Evolutionary conservation across 1,139 yeast species (phyloP), one percentile per base, ranked within the genome.

Genomic region (Candida pseudoviswanathii): DNA sequence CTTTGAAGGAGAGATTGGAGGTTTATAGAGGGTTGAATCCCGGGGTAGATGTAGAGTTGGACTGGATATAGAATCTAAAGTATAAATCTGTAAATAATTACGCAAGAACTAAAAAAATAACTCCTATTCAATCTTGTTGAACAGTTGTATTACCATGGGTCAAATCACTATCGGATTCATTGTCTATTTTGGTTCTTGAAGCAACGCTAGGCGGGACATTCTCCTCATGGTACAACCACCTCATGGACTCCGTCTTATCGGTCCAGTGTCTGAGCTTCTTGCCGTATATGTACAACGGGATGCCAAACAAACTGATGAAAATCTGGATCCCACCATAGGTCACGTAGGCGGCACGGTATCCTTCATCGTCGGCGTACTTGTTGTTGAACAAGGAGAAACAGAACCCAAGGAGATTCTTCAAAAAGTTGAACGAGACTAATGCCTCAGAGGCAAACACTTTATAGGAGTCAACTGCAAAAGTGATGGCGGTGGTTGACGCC

Each of bases 401-500:
- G 57, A 83, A 81, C 5, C 87, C 87, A 29, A 82, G 50, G 5
- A 78, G 63, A 58, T 83, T 83, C 60, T 83, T 83, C 49, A 73
- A 63, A 47, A 83, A 68, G 60, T 82, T 82, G 50, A 82, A 70
- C 8, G 84, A 71, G 3, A 83, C 88, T 45, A 83, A 70, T 0
- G 83, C 73, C 60, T 83, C 88, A 6, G 82, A 76, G 0, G 88
- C 85, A 68, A 76, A 81, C 70, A 77, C 69, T 53, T 77, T 78
- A 63, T 83, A 82, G 5, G 80, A 75, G 60, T 83, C 88, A 24
- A 83, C 84, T 2, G 82, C 73, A 58, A 75, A 82, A 0, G 87
- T 81, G 50, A 82, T 83, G 9, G 85, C 82, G 1, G 85, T 79
- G 4, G 86, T 81, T 40, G 85, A 79, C 0, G 85, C 85, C 60